Percentiles rank a stretch among this genome's conserved stretches.
phyloP scores from a whole-genome alignment of 352 stramenopile species.

The Globisporangium orthogonon region DNA sequence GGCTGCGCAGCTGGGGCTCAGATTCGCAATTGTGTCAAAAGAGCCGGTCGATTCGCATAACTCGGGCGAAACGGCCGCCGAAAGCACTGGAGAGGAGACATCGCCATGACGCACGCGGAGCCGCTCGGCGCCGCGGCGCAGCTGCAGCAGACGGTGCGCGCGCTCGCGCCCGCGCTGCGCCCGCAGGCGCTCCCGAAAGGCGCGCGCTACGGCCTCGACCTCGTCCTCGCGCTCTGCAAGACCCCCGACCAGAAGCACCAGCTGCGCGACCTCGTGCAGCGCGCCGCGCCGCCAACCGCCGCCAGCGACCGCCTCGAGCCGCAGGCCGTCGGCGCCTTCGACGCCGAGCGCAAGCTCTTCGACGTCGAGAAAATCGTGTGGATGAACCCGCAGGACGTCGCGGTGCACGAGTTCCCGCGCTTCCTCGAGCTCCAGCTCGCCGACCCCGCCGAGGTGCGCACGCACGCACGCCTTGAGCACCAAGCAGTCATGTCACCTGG shows the following conservation, averaged over 20 bases:
- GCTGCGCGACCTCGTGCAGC: constrained; percentile 36
- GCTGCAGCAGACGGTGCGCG: constrained; percentile 46
- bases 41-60: too few relatives aligned
- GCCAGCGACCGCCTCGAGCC: constrained; percentile 23
- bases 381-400: constrained; percentile 49
- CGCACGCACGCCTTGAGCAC: too few relatives aligned
- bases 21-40: too few relatives aligned
- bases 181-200: constrained; percentile 71
- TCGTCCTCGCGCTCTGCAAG: constrained; percentile 55
- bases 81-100: not conserved
- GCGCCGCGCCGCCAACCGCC: constrained; percentile 24
- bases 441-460: constrained; percentile 28
- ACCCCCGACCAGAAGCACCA: constrained; percentile 53
- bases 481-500: too few relatives aligned
- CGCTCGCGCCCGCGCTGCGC: constrained; percentile 42
- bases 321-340: constrained; percentile 52
- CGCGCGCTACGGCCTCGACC: constrained; percentile 45
- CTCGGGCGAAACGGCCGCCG: too few relatives aligned
- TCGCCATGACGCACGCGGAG: constrained; percentile 5
- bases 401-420: constrained; percentile 66
- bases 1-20: too few relatives aligned
- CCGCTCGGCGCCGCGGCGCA: constrained; percentile 58
- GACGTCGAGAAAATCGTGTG: constrained; percentile 55
- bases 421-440: constrained; percentile 73
- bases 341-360: constrained; percentile 54